phyloP scores from a whole-genome alignment of 2,329 filamentous ascomycete genomes.

The Hymenoscyphus occultus region DNA sequence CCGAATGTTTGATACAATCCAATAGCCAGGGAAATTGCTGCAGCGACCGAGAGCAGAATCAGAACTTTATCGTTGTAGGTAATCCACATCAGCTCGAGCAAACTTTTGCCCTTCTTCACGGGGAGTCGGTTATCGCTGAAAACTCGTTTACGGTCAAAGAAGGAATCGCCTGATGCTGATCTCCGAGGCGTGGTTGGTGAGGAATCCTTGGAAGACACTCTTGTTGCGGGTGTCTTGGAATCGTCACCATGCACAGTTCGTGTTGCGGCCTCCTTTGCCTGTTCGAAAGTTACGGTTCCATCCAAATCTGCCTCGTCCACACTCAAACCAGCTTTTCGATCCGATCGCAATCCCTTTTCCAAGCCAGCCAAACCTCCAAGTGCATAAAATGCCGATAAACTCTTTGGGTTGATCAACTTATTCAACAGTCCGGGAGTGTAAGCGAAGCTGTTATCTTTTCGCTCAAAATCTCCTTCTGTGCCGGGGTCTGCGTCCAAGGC shows the following conservation, averaged over 20 bases:
- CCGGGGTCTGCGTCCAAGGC: constrained; percentile 59
- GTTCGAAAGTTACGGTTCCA: constrained; percentile 65
- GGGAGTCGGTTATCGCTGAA: constrained; percentile 69
- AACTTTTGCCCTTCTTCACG: constrained; percentile 65
- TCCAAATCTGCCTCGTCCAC: constrained; percentile 64
- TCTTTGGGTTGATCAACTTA: constrained; percentile 80
- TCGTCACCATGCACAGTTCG: constrained; percentile 19
- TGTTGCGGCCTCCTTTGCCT: constrained; percentile 44
- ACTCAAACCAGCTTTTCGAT: constrained; percentile 63
- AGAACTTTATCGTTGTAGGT: constrained; percentile 80
- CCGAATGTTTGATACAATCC: constrained; percentile 72
- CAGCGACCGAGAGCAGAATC: constrained; percentile 67
- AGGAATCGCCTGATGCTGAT: constrained; percentile 36
- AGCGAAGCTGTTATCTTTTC: constrained; percentile 67
- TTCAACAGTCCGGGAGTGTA: constrained; percentile 70
- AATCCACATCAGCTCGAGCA: constrained; percentile 71
- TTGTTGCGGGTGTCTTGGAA: constrained; percentile 34
- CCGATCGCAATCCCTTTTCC: constrained; percentile 68
- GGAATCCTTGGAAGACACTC: constrained; percentile 23
- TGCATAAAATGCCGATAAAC: constrained; percentile 68
- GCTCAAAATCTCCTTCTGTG: constrained; percentile 65
- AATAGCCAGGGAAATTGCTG: constrained; percentile 69
- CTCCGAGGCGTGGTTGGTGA: constrained; percentile 3
- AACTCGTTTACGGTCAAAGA: constrained; percentile 64
- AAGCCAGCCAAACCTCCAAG: constrained; percentile 70